Evolutionary conservation across 2,329 filamentous ascomycete genomes (phyloP).

Genomic region (Colletotrichum higginsianum): DNA sequence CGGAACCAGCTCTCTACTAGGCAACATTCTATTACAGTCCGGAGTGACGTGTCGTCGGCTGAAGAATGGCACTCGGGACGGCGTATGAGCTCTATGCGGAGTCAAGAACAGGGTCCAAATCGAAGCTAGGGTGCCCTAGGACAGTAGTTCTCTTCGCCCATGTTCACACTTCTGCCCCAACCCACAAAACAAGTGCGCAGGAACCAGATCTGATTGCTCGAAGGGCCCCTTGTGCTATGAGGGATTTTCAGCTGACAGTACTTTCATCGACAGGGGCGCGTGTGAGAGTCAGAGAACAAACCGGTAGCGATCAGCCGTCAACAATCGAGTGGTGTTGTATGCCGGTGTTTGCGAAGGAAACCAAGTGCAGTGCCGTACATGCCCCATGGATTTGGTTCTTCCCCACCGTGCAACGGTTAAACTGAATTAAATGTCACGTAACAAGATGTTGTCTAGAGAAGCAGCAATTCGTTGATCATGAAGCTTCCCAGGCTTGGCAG

Average conservation of each 20-base stretch:
- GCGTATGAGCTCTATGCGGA: neutral
- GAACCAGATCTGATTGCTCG: neutral
- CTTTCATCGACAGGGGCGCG: neutral
- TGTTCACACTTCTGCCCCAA: neutral
- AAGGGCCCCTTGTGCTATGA: neutral
- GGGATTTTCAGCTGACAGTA: neutral
- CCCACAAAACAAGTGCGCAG: neutral
- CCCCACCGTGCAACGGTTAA: neutral
- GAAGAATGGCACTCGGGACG: neutral
- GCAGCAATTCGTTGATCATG: conserved; percentile 5
- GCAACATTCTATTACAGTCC: neutral
- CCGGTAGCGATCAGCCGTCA: neutral
- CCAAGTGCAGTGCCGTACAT: conserved; percentile 2
- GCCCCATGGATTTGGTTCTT: neutral
- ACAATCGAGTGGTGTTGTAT: neutral
- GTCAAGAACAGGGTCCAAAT: neutral
- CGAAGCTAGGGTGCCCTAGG: neutral
- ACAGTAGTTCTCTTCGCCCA: neutral
- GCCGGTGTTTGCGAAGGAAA: neutral
- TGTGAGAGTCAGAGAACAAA: neutral
- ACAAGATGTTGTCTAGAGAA: neutral
- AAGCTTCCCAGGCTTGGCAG: neutral
- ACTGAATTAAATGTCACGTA: neutral
- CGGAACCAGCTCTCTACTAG: too few species aligned
- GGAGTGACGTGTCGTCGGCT: neutral